Evolutionary conservation across 345 rosid genomes (phyloP), one percentile per base, ranked within the genome.

Genomic region (Linum lewisii): DNA sequence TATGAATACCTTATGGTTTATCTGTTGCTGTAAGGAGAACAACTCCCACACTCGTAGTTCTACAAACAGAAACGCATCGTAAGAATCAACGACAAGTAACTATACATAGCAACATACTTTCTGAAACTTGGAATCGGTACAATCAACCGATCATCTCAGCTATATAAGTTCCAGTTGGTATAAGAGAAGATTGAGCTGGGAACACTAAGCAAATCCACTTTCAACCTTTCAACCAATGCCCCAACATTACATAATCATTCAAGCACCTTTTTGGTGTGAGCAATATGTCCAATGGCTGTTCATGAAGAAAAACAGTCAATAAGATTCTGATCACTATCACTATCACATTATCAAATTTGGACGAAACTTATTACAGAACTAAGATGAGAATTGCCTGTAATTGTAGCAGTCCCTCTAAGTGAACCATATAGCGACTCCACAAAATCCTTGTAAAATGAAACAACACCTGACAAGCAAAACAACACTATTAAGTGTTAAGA

Each of bases 1-100:
- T 59, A 66, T 47, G 5, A 24, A 61, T 74, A 84, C 98, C 96
- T 88, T 91, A 61, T 91, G 96, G 61, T 82, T 84, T 5, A 84
- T 75, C 77, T 91, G 98, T 61, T 85, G 85, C 65, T 82, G 90
- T 57, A 91, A 72, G 11, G 95, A 84, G 73, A 84, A 91, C 29
- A 87, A 65, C 69, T 69, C 52, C 90, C 84, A 13, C 58, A 60
- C 66, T 78, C 92, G 90, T 89, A 88, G 64, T 88, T 77, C 98
- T 84, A 69, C 45, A 52, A 44, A 29, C 0, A 63, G 54, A 4
- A 61, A 26, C 18, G 34, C 7, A 29, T 4, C 34, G 7, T 29
- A 29, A 29, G 34, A 29, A 8, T 29, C 34, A 8, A 26, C 4
- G 4, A 29, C 34, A 29, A 29, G 34, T 29, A 1, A 3, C 1